phyloP scores from a whole-genome alignment of 306 rosid species.

The Prunus mira region DNA sequence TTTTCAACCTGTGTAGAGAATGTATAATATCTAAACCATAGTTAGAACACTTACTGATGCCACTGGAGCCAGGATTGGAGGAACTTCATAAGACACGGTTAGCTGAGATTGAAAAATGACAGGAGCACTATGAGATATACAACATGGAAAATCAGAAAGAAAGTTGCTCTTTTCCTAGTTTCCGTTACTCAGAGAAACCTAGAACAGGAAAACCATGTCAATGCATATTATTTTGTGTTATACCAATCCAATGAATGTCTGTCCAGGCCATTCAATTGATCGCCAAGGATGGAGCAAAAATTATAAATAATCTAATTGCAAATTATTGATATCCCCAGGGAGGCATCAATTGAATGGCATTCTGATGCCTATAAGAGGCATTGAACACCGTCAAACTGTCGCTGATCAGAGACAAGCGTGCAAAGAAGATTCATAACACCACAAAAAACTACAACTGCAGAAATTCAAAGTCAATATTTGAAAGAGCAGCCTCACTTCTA shows the following conservation, averaged over 20 bases:
- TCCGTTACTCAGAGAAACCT: neutral
- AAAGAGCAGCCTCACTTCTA: constrained; percentile 67
- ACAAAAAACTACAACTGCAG: constrained; percentile 5
- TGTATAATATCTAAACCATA: neutral
- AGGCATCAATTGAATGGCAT: constrained; percentile 15
- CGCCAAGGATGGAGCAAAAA: neutral
- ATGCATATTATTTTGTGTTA: neutral
- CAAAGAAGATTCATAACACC: neutral
- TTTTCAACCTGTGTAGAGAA: neutral
- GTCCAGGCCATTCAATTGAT: neutral
- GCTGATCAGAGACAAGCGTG: constrained; percentile 5
- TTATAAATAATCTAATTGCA: neutral
- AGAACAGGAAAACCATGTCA: constrained; percentile 14
- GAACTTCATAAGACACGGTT: constrained; percentile 94
- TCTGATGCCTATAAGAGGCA: constrained; percentile 6
- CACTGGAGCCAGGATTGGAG: constrained; percentile 78
- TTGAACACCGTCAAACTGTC: neutral
- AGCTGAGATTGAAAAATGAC: constrained; percentile 50
- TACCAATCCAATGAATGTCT: neutral
- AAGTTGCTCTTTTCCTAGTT: neutral
- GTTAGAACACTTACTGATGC: constrained; percentile 68
- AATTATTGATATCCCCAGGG: neutral
- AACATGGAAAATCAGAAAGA: neutral
- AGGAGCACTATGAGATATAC: constrained; percentile 25
- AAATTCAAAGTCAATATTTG: neutral